These are phyloP conservation scores for Cyclostephanos tholiformis DNA, from an alignment of 108 stramenopile genomes.

Conservation along the genomic window DNA sequence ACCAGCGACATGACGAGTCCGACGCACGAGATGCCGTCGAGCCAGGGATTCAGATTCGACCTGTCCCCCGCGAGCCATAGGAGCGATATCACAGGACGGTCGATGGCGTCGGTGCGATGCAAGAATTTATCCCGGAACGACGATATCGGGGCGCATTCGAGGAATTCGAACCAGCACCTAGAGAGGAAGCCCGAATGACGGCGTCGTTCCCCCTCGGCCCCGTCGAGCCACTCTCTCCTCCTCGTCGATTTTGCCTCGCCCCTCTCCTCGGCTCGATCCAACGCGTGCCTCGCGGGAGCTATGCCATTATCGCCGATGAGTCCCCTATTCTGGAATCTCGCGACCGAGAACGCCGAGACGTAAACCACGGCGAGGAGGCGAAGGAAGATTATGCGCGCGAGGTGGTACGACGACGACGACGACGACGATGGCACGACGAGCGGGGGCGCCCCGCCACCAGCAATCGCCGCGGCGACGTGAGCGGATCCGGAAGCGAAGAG, in stretches of 20 bases:
- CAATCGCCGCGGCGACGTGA: not conserved
- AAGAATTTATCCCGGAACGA: slow-evolving; percentile 51
- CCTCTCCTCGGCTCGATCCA: slow-evolving; percentile 45
- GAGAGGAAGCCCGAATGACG: not conserved
- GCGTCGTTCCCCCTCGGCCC: slow-evolving; percentile 9
- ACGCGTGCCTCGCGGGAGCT: slow-evolving; percentile 51
- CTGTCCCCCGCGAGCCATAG: slow-evolving; percentile 60
- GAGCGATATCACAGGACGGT: slow-evolving; percentile 53
- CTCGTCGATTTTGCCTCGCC: slow-evolving; percentile 24
- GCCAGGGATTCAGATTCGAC: slow-evolving; percentile 62
- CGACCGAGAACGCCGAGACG: slow-evolving; percentile 61
- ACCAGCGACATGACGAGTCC: slow-evolving; percentile 50
- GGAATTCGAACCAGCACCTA: slow-evolving; percentile 6
- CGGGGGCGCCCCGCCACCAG: too few species aligned
- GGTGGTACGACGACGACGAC: slow-evolving; percentile 46
- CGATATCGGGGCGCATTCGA: not conserved
- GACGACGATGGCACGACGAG: not conserved
- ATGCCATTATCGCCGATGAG: slow-evolving; percentile 70
- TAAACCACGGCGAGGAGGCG: slow-evolving; percentile 67
- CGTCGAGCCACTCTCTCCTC: slow-evolving; percentile 45
- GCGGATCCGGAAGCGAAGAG: not conserved
- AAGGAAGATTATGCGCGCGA: slow-evolving; percentile 65
- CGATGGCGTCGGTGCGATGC: slow-evolving; percentile 54
- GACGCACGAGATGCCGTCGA: slow-evolving; percentile 57
- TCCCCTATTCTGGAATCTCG: slow-evolving; percentile 61